These are phyloP conservation scores for Rhododendron williamsianum DNA, from an alignment of 148 eudicot genomes.

Conservation along the genomic window DNA sequence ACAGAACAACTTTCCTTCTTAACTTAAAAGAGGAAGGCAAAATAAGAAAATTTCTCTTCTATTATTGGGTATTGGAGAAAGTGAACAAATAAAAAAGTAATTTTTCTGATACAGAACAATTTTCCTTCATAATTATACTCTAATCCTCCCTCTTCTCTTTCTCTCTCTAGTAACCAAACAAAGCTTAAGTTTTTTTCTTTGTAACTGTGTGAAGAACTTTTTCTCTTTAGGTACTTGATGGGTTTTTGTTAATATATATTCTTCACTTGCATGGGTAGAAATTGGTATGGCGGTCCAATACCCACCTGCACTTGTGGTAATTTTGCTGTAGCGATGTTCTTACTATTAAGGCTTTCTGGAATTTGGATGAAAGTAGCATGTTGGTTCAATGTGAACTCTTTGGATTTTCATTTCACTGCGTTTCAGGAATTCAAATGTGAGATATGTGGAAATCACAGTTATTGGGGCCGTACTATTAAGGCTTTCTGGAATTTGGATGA, in stretches of 20 bases:
- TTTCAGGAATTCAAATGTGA: conserved; percentile 94
- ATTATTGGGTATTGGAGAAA: not conserved
- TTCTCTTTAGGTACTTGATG: not conserved
- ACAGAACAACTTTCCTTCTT: not conserved
- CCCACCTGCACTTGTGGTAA: not conserved
- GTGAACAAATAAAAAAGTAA: not conserved
- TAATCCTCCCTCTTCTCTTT: not conserved
- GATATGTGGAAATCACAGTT: conserved; percentile 94
- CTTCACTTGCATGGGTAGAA: not conserved
- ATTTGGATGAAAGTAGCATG: not conserved
- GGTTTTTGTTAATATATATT: not conserved
- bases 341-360: not conserved
- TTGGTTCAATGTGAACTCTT: not conserved
- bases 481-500: not conserved
- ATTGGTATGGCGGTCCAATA: not conserved
- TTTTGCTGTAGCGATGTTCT: not conserved
- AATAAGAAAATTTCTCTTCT: not conserved
- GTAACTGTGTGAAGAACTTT: not conserved
- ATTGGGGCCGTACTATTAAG: conserved; percentile 66
- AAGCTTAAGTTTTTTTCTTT: not conserved
- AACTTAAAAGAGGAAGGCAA: not conserved
- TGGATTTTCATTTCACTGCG: not conserved
- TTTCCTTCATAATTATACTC: not conserved
- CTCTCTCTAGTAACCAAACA: not conserved
- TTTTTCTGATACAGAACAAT: not conserved